Evolutionary conservation across 1,284 basidiomycete genomes (phyloP).

Genomic region (Apiotrichum akiyoshidainum): DNA sequence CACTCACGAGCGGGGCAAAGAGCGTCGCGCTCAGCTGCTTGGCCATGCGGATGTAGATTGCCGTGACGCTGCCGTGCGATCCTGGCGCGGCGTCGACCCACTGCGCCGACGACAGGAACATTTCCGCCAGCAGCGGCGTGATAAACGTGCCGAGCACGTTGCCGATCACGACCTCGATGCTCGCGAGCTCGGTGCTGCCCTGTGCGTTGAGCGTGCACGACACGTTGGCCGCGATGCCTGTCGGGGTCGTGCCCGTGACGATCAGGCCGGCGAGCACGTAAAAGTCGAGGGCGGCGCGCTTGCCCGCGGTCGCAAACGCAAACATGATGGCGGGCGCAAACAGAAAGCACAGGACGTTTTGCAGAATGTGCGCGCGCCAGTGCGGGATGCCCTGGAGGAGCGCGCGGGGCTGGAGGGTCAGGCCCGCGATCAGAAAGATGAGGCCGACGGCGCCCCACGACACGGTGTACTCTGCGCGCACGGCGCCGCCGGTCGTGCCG

Average conservation of each 20-base stretch:
- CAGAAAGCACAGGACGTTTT: conserved; percentile 25
- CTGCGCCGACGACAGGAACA: conserved; percentile 4
- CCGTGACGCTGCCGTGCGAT: not conserved
- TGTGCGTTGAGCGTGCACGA: conserved; percentile 42
- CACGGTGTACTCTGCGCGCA: conserved; percentile 30
- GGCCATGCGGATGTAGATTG: conserved; percentile 15
- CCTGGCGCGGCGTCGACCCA: conserved; percentile 1
- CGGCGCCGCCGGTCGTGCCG: conserved; percentile 27
- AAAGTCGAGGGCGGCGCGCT: conserved; percentile 25
- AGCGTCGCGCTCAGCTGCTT: conserved; percentile 14
- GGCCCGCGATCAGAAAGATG: conserved; percentile 46
- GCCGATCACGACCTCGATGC: conserved; percentile 31
- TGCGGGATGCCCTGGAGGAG: conserved; percentile 26
- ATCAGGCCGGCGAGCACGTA: conserved; percentile 15
- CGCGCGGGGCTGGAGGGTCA: conserved; percentile 34
- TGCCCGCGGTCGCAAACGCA: conserved; percentile 31
- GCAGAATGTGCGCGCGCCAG: conserved; percentile 35
- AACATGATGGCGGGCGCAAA: conserved; percentile 25
- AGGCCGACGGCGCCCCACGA: conserved; percentile 41
- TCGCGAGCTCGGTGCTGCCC: conserved; percentile 38
- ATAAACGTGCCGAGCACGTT: conserved; percentile 36
- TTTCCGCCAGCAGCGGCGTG: conserved; percentile 19
- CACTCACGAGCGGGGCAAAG: conserved; percentile 10
- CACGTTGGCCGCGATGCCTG: conserved; percentile 41
- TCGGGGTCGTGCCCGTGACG: conserved; percentile 32